phyloP scores from a whole-genome alignment of 2,329 filamentous ascomycete genomes.

The Ciborinia camelliae region DNA sequence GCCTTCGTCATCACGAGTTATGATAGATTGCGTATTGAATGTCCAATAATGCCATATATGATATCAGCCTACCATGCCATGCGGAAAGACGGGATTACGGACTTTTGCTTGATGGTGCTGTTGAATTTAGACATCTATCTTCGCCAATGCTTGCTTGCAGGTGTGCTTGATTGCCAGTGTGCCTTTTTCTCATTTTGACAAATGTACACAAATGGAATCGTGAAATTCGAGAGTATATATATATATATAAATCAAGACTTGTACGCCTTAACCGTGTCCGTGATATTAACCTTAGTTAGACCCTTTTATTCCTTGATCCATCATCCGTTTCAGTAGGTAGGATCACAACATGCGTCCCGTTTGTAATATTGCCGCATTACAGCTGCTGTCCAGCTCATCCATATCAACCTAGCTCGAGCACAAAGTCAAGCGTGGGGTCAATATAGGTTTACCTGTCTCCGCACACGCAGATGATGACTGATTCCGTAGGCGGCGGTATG shows the following conservation, averaged over 20 bases:
- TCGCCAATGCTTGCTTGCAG: neutral
- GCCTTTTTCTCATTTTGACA: constrained; percentile 8
- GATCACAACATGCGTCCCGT: constrained; percentile 26
- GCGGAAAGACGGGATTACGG: neutral
- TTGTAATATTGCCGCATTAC: constrained; percentile 25
- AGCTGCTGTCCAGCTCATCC: constrained; percentile 24
- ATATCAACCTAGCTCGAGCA: constrained; percentile 24
- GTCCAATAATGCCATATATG: neutral
- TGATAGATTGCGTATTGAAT: neutral
- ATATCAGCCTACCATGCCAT: constrained; percentile 1
- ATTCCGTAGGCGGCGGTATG: constrained; percentile 32
- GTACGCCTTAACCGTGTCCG: neutral
- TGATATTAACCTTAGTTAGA: neutral
- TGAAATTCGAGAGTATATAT: neutral
- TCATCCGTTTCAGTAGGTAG: neutral
- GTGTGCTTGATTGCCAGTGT: neutral
- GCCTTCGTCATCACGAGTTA: neutral
- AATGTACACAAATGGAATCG: neutral
- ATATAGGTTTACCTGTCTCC: constrained; percentile 21
- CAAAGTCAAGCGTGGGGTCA: constrained; percentile 26
- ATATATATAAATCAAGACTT: neutral
- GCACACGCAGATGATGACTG: neutral
- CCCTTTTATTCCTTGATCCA: neutral
- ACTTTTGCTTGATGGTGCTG: neutral
- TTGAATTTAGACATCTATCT: neutral